Evolutionary conservation across 805 yeast species (phyloP), one percentile per base, ranked within the genome.

Genomic region (Starmerella bombi): DNA sequence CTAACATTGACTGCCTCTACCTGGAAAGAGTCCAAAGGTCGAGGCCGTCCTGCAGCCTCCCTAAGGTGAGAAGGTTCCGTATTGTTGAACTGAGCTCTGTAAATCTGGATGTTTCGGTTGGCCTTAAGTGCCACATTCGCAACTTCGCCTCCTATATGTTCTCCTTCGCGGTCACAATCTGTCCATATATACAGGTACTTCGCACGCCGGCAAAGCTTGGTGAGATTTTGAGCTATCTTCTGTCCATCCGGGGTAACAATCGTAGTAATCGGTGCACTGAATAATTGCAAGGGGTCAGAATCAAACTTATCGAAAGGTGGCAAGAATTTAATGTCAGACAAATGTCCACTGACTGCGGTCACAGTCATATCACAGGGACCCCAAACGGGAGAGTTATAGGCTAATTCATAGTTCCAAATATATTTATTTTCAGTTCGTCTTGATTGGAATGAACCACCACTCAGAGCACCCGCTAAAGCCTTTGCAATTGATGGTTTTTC

Each of bases 91-190:
- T 70, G 72, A 2, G 94, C 93, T 38, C 99, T 63, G 66, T 72
- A 75, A 3, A 78, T 65, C 25, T 68, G 66, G 32, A 84, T 53
- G 2, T 60, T 47, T 1, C 60, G 50, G 53, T 80, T 78, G 5
- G 60, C 63, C 46, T 65, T 66, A 37, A 57, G 55, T 0, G 94
- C 95, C n/a, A 76, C 77, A 39, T 75, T 68, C 27, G 73, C 67
- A 14, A 93, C 74, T 52, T 86, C 94, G 63, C 69, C 74, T 0
- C 96, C 97, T 42, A 86, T 86, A 58, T 75, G 80, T 58, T 86
- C 97, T 2, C 97, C 97, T 57, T 86, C 97, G 28, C 96, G 66
- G 67, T 86, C 97, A 61, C 98, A 91, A 68, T 91, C 99, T 1
- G 98, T 91, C 97, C 98, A 91, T 6, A 91, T 83, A 81, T 84